Conservation (phyloP, 495 filamentous ascomycete species). For the Hypoxylon subgilvum region DNA sequence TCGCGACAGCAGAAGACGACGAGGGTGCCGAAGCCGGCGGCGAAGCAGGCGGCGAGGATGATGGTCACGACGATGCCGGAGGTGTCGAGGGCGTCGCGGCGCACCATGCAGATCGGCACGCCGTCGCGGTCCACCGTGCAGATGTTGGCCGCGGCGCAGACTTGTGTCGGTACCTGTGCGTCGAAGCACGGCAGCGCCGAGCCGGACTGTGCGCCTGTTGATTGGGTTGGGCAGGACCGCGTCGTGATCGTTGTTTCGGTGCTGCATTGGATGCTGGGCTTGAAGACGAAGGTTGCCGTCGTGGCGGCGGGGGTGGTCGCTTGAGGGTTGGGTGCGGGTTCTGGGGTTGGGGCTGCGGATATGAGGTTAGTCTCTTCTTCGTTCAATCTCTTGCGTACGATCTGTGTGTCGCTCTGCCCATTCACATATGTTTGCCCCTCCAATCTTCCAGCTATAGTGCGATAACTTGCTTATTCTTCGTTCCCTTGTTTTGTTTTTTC, state of each 20-base stretch:
- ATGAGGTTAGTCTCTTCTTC: background rate
- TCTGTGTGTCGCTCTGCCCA: too few relatives aligned
- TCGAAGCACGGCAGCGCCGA: conserved; percentile 47
- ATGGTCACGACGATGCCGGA: conserved; percentile 52
- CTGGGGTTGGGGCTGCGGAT: conserved; percentile 8
- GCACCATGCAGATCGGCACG: conserved; percentile 50
- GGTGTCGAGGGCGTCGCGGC: conserved; percentile 41
- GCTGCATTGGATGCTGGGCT: conserved; percentile 43
- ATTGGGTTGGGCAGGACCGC: conserved; percentile 45
- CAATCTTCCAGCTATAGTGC: too few relatives aligned
- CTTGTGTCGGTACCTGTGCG: conserved; percentile 36
- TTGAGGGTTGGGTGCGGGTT: conserved; percentile 12
- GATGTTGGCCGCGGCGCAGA: conserved; percentile 53
- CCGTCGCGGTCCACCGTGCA: conserved; percentile 48
- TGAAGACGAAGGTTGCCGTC: conserved; percentile 12
- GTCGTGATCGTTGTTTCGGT: conserved; percentile 40
- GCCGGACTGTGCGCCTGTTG: conserved; percentile 42
- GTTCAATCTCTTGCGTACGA: too few relatives aligned
- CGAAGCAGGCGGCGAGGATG: conserved; percentile 46
- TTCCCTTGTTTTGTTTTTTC: background rate
- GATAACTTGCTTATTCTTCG: background rate
- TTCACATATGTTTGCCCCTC: too few relatives aligned
- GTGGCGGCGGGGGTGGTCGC: conserved; percentile 14
- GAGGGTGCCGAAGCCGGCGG: conserved; percentile 37
- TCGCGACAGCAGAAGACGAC: conserved; percentile 52